phyloP scores from a whole-genome alignment of 352 stramenopile genomes.

The Globisporangium heterothallicum region DNA sequence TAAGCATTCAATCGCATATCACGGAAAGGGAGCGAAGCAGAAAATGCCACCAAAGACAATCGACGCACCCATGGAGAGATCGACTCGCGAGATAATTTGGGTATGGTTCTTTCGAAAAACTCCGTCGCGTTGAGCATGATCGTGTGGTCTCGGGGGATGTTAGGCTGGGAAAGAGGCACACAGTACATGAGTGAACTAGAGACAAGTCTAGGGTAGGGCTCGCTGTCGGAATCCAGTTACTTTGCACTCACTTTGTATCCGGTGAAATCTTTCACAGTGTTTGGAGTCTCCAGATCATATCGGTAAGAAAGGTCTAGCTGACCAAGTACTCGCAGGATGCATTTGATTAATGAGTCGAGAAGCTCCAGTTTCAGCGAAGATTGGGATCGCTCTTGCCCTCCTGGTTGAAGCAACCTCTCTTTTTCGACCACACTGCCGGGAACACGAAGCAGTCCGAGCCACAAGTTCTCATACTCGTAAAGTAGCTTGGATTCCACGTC shows the following conservation, averaged over 20 bases:
- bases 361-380: conserved; percentile 28
- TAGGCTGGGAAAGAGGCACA: conserved; percentile 37
- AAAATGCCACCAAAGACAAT: background rate
- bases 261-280: conserved; percentile 25
- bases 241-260: conserved; percentile 48
- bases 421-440: background rate
- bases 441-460: conserved; percentile 19
- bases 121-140: conserved; percentile 80
- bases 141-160: conserved; percentile 62
- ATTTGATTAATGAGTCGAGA: conserved; percentile 49
- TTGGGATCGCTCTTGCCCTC: conserved; percentile 3
- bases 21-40: background rate
- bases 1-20: background rate
- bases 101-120: conserved; percentile 55
- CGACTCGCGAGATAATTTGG: conserved; percentile 18
- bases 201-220: too few species aligned
- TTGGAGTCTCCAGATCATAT: conserved; percentile 45
- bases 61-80: conserved; percentile 47
- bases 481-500: conserved; percentile 63
- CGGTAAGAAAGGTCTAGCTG: conserved; percentile 67
- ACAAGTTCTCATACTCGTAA: conserved; percentile 75
- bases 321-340: conserved; percentile 35
- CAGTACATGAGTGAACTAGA: background rate
- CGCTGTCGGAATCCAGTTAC: too few species aligned
- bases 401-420: conserved; percentile 1